Evolutionary conservation across 23 red algal species (phyloP).

Genomic region (Gracilaria domingensis): DNA sequence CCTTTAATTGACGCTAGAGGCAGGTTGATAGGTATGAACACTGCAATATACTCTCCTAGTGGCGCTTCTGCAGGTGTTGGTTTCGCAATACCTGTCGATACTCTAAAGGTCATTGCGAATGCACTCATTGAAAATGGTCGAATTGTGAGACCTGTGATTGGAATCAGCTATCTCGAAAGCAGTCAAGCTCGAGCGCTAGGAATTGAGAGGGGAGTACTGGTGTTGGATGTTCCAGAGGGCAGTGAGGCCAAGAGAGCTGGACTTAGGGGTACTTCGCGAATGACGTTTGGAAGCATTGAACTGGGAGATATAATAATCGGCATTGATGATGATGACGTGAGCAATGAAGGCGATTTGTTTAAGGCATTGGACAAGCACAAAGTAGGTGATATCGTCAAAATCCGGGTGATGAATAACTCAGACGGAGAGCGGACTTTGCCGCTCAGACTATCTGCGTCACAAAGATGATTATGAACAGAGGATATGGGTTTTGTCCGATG

Average conservation of each 20-base stretch:
- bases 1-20: constrained; percentile 90
- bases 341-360: constrained; percentile 95
- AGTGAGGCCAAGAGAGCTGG: constrained; percentile 90
- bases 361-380: constrained; percentile 92
- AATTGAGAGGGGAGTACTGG: constrained; percentile 91
- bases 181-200: constrained; percentile 86
- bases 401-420: constrained; percentile 72
- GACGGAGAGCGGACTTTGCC: constrained; percentile 44
- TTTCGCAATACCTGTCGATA: constrained; percentile 98
- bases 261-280: constrained; percentile 74
- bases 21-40: constrained; percentile 97
- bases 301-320: constrained; percentile 93
- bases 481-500: not conserved
- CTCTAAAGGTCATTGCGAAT: constrained; percentile 88
- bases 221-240: constrained; percentile 86
- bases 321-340: constrained; percentile 81
- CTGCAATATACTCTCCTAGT: constrained; percentile 87
- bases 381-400: constrained; percentile 76
- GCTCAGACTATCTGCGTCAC: constrained; percentile 72
- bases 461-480: constrained; percentile 18
- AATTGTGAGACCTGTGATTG: constrained; percentile 93
- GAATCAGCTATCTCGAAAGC: constrained; percentile 97
- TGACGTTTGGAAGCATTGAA: constrained; percentile 79
- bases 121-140: constrained; percentile 92
- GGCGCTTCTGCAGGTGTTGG: constrained; percentile 94